Conservation (phyloP, 2,329 filamentous ascomycete genomes). For the Tricladium varicosporioides region DNA sequence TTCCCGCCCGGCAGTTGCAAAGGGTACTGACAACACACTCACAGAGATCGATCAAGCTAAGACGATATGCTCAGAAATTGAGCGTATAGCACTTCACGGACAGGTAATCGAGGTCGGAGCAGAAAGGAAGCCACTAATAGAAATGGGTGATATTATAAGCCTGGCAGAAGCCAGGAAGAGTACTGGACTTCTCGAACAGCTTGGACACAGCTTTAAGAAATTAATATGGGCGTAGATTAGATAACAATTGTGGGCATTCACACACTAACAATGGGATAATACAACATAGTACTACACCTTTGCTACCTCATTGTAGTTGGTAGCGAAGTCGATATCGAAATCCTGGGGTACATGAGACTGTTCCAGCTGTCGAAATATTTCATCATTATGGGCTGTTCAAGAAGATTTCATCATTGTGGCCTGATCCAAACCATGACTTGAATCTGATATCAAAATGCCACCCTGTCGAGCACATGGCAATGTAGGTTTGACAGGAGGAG, state of each 20-base stretch:
- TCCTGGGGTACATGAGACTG: not conserved
- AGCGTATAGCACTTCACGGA: constrained; percentile 57
- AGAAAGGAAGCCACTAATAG: constrained; percentile 47
- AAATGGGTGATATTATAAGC: constrained; percentile 72
- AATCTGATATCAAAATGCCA: too few relatives aligned
- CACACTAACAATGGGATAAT: too few relatives aligned
- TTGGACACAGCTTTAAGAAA: constrained; percentile 58
- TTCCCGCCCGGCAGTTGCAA: constrained; percentile 40
- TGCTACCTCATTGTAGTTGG: not conserved
- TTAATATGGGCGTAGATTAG: not conserved
- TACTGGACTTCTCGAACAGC: constrained; percentile 80
- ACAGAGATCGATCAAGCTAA: constrained; percentile 34
- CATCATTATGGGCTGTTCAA: not conserved
- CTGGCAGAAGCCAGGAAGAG: constrained; percentile 81
- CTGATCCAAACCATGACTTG: not conserved
- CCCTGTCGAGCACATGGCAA: too few relatives aligned
- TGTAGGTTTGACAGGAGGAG: too few relatives aligned
- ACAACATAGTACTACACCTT: too few relatives aligned
- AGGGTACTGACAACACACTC: constrained; percentile 19
- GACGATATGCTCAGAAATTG: constrained; percentile 72
- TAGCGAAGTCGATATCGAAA: not conserved
- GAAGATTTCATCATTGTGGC: not conserved
- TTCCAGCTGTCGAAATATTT: not conserved
- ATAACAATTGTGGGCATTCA: not conserved
- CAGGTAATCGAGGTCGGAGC: constrained; percentile 37